Evolutionary conservation across 1,139 yeast genomes (phyloP).

Genomic region (Pichia sp.): DNA sequence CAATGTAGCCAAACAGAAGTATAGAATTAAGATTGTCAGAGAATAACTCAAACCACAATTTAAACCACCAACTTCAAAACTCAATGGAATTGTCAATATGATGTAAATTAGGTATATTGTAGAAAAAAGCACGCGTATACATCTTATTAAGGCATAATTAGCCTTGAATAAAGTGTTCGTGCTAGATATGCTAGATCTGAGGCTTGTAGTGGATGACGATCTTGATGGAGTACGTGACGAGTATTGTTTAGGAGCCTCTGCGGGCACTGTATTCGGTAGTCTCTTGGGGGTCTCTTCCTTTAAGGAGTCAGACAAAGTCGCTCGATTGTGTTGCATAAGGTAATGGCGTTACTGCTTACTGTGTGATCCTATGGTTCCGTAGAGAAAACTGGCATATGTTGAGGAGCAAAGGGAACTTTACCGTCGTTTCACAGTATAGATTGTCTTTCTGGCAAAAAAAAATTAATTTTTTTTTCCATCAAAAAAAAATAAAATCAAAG

Average conservation of each 20-base stretch:
- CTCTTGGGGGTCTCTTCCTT: not conserved
- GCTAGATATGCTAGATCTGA: not conserved
- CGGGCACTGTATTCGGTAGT: not conserved
- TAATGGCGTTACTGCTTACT: not conserved
- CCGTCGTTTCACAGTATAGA: not conserved
- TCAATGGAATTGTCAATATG: slow-evolving; percentile 80
- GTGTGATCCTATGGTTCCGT: not conserved
- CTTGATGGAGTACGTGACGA: not conserved
- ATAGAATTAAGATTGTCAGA: slow-evolving; percentile 63
- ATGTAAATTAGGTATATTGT: slow-evolving; percentile 61
- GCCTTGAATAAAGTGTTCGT: not conserved
- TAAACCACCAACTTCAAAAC: slow-evolving; percentile 93
- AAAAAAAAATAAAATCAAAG: not conserved
- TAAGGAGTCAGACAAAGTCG: not conserved
- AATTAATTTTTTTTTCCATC: not conserved
- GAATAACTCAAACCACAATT: slow-evolving; percentile 87
- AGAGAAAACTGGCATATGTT: not conserved
- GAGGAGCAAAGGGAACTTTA: not conserved
- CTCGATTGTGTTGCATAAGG: not conserved
- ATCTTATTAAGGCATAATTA: slow-evolving; percentile 15
- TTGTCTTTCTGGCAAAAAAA: not conserved
- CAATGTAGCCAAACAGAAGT: slow-evolving; percentile 68
- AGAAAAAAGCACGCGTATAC: slow-evolving; percentile 39
- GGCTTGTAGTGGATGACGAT: slow-evolving; percentile 1
- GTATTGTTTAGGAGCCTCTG: not conserved